Conservation (phyloP, 257 asterid genomes). For the Gardenia jasminoides region DNA sequence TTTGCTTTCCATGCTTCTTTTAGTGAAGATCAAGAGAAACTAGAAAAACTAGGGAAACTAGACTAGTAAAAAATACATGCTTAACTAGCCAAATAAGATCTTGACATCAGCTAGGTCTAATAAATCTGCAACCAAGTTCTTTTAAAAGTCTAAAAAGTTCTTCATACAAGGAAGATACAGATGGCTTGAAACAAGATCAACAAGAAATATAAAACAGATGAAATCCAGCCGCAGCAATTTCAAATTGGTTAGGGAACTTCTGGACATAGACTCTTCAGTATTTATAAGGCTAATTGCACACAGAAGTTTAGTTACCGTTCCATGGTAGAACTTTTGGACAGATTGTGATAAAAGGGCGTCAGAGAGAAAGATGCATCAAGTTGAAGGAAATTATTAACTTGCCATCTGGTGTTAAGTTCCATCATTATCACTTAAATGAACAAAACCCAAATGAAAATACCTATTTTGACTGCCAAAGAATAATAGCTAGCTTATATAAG, state of each 20-base stretch:
- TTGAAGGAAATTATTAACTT: neutral
- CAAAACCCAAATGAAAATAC: neutral
- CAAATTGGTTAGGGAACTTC: neutral
- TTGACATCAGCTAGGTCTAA: neutral
- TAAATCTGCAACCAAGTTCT: neutral
- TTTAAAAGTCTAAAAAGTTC: neutral
- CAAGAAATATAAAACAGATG: neutral
- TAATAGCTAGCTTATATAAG: neutral
- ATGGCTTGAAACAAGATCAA: neutral
- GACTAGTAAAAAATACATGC: neutral
- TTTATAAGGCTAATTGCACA: neutral
- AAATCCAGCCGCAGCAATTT: neutral
- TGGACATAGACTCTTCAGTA: neutral
- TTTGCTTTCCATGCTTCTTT: neutral
- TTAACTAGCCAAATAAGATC: neutral
- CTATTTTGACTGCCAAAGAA: neutral
- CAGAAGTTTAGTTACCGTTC: neutral
- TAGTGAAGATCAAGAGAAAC: neutral
- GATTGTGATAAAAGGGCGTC: neutral
- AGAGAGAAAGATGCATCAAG: neutral
- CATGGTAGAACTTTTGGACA: neutral
- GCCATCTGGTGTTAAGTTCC: too few relatives aligned
- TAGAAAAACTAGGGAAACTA: neutral
- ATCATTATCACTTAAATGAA: neutral
- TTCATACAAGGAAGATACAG: neutral